Conservation (phyloP, 495 filamentous ascomycete genomes). For the Thozetella sp. region DNA sequence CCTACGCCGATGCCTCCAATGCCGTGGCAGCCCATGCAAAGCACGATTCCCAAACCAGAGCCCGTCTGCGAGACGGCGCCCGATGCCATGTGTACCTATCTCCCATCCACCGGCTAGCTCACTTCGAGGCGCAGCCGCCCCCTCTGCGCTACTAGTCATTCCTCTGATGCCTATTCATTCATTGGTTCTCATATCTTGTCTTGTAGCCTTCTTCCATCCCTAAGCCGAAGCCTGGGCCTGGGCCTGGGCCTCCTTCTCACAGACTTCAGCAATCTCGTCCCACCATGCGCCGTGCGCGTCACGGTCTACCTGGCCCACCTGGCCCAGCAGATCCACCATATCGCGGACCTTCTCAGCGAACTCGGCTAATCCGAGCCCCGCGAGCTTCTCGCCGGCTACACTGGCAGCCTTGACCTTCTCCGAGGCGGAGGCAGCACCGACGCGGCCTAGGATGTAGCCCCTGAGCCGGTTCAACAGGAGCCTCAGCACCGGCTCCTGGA, state of each 20-base stretch:
- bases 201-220: background rate
- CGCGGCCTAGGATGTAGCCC: slow-evolving; percentile 72
- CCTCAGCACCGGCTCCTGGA: slow-evolving; percentile 79
- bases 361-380: slow-evolving; percentile 79
- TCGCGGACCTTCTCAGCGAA: slow-evolving; percentile 85
- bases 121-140: too few relatives aligned
- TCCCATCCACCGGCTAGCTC: too few relatives aligned
- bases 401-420: slow-evolving; percentile 82
- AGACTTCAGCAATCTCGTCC: slow-evolving; percentile 62
- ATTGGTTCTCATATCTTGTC: too few relatives aligned
- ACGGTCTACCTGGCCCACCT: slow-evolving; percentile 78
- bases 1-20: too few relatives aligned
- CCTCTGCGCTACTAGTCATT: too few relatives aligned
- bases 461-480: slow-evolving; percentile 76
- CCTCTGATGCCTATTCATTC: too few relatives aligned
- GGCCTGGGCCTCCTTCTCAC: slow-evolving; percentile 28
- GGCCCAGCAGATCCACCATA: slow-evolving; percentile 76
- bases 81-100: too few relatives aligned
- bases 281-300: slow-evolving; percentile 79
- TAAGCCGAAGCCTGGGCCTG: background rate
- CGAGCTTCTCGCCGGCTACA: slow-evolving; percentile 81
- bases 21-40: too few relatives aligned
- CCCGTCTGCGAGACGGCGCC: too few relatives aligned
- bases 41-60: too few relatives aligned
- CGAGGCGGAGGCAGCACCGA: slow-evolving; percentile 74